Conservation (phyloP, 1,139 yeast genomes). For the Yamadazyma spencermartinsiae region DNA sequence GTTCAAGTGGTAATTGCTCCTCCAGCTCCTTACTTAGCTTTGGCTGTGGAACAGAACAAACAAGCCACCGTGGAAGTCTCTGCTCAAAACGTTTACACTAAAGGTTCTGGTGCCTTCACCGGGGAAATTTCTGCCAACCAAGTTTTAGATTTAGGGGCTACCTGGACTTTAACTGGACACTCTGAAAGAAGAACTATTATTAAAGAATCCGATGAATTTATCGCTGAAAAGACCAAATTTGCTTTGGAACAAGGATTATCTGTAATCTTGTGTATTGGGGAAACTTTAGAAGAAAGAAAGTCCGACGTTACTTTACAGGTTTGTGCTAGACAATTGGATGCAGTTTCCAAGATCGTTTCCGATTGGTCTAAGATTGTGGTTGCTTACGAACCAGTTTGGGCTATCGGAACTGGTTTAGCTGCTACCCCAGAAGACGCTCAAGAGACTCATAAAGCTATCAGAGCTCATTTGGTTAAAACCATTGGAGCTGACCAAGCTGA, state of each 20-base stretch:
- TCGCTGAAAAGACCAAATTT: slow-evolving; percentile 93
- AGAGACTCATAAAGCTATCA: slow-evolving; percentile 87
- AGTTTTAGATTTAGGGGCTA: slow-evolving; percentile 88
- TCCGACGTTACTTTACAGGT: slow-evolving; percentile 83
- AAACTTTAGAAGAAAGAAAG: slow-evolving; percentile 93
- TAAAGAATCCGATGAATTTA: slow-evolving; percentile 86
- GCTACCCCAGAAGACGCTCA: slow-evolving; percentile 98
- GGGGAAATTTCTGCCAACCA: slow-evolving; percentile 94
- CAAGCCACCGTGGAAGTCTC: slow-evolving; percentile 75
- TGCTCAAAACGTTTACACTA: slow-evolving; percentile 88
- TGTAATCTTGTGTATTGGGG: slow-evolving; percentile 96
- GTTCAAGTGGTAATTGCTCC: slow-evolving; percentile 95
- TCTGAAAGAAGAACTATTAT: slow-evolving; percentile 96
- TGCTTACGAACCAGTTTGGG: slow-evolving; percentile 99
- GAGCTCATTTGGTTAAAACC: slow-evolving; percentile 75
- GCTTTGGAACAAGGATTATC: slow-evolving; percentile 86
- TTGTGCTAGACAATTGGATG: slow-evolving; percentile 86
- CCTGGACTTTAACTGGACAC: slow-evolving; percentile 97
- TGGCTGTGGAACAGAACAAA: slow-evolving; percentile 68
- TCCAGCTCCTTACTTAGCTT: slow-evolving; percentile 87
- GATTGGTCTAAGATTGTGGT: slow-evolving; percentile 94
- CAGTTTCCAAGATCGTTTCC: slow-evolving; percentile 76
- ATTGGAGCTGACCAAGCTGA: slow-evolving; percentile 80
- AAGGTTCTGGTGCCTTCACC: slow-evolving; percentile 94
- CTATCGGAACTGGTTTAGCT: slow-evolving; percentile 99